Base-by-base conservation (phyloP, 164 flowering plant species). In the Stephania yunnanensis region DNA sequence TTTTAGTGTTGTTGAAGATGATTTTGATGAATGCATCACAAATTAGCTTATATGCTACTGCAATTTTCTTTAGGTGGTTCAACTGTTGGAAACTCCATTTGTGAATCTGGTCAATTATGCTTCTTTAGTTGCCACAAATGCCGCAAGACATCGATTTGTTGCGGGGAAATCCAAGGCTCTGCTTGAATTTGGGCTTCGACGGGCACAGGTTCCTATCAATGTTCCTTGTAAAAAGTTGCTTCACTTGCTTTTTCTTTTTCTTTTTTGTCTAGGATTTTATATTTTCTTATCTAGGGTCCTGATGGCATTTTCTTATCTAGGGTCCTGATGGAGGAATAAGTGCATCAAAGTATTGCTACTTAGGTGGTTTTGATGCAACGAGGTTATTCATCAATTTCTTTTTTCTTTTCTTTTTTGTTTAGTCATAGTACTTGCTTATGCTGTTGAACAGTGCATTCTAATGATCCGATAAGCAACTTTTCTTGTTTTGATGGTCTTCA, bases 301-400 rank as follows among this genome's bases (percentile, higher is more conserved):
- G 98, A 96, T 88, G 98, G 98, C 48, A 25, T 71, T 77, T 69
- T 73, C 19, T 46, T 73, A 66, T 81, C 63, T 83, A 96, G 99
- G 99, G 99, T 13, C 99, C 99, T 79, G 98, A 96, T 88, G 98
- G 98, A 76, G 99, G 94, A 77, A 86, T 96, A 75, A 80, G 91
- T 42, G 98, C 99, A 70, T 96, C 99, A 74, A 92, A 86, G 70
- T 96, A 96, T 74, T 85, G 95, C 80, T 96, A 96, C 55, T 80
- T 96, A 29, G 99, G 98, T 77, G 99, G 99, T 70, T 96, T 96
- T 80, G 97, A 96, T 84, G 99, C 99, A 65, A 90, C 98, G 73
- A 94, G 98, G 99, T 96, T 61, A 61, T 79, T 73, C 45, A 30
- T 1, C 36, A 20, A 31, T 50, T 50, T 61, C 45, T 46, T 10